These are phyloP conservation scores for Phaffia tasmanica DNA, from an alignment of 768 basidiomycete species.

Conservation along the genomic window DNA sequence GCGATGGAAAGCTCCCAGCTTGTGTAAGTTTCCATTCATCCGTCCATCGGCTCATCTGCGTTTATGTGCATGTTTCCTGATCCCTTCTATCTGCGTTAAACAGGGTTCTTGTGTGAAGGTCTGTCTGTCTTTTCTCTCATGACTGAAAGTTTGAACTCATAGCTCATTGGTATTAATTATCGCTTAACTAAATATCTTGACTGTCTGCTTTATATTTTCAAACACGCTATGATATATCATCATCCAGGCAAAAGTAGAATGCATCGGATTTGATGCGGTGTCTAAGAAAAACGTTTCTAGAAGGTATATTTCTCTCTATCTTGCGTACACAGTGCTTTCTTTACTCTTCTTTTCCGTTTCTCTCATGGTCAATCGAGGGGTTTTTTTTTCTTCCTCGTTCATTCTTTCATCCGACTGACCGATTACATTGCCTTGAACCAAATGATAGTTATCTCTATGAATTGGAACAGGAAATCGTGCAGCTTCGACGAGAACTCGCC, in stretches of 20 bases:
- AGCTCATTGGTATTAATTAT: not conserved
- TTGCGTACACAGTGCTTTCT: not conserved
- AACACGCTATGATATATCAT: not conserved
- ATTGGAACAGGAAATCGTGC: conserved; percentile 37
- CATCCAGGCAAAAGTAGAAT: conserved; percentile 37
- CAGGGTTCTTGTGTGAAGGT: conserved; percentile 22
- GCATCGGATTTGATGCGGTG: conserved; percentile 40
- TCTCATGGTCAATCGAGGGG: not conserved
- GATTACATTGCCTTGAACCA: not conserved
- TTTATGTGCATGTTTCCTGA: not conserved
- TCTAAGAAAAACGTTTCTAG: conserved; percentile 38
- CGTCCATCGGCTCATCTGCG: not conserved
- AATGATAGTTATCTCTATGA: conserved; percentile 36
- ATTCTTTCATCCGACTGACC: no score
- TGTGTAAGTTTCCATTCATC: conserved; percentile 29
- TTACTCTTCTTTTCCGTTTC: not conserved
- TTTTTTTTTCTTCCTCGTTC: not conserved
- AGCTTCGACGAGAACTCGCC: conserved; percentile 35
- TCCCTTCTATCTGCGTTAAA: not conserved
- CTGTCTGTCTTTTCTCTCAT: not conserved
- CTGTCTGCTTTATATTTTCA: conserved; percentile 26
- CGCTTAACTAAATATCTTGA: not conserved
- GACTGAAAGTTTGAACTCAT: not conserved
- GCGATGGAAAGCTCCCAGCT: conserved; percentile 39
- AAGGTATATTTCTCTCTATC: conserved; percentile 31